A percentile compares a stretch with the other conserved stretches of the same genome.
phyloP scores from a whole-genome alignment of 805 yeast species.

The Kockiozyma suomiensis region DNA sequence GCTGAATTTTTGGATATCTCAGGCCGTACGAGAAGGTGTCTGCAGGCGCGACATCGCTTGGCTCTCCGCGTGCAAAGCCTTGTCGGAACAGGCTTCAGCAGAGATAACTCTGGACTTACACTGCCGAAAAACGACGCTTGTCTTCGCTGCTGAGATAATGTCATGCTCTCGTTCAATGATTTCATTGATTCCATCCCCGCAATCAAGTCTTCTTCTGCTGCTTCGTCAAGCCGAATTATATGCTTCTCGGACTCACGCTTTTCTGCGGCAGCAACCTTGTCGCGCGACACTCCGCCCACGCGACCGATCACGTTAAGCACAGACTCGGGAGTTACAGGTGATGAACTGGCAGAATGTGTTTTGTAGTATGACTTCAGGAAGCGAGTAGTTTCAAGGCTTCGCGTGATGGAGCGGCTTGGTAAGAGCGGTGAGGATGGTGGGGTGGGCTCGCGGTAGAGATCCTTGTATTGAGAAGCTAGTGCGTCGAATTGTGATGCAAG shows the following conservation, averaged over 20 bases:
- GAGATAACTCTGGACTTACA: background rate
- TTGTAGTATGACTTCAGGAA: slow-evolving; percentile 21
- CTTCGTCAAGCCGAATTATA: background rate
- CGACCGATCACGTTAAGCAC: slow-evolving; percentile 19
- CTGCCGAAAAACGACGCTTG: background rate
- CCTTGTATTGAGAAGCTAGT: background rate
- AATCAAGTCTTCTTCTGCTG: background rate
- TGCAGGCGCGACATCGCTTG: slow-evolving; percentile 42
- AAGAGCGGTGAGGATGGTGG: slow-evolving; percentile 2
- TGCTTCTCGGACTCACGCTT: background rate
- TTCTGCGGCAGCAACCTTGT: slow-evolving; percentile 8
- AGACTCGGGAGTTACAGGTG: slow-evolving; percentile 14
- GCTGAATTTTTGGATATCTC: slow-evolving; percentile 23
- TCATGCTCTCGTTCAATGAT: background rate
- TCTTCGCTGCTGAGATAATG: slow-evolving; percentile 6
- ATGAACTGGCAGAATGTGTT: background rate
- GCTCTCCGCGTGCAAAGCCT: slow-evolving; percentile 39
- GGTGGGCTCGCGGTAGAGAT: background rate
- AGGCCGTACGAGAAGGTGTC: slow-evolving; percentile 42
- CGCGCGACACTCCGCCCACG: slow-evolving; percentile 21
- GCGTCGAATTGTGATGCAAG: background rate
- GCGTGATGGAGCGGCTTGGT: background rate
- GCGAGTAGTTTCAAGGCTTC: slow-evolving; percentile 28
- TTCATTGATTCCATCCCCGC: background rate
- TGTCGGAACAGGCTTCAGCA: slow-evolving; percentile 36